phyloP scores from a whole-genome alignment of 129 eudicot genomes.

The Heracleum sosnowskyi region DNA sequence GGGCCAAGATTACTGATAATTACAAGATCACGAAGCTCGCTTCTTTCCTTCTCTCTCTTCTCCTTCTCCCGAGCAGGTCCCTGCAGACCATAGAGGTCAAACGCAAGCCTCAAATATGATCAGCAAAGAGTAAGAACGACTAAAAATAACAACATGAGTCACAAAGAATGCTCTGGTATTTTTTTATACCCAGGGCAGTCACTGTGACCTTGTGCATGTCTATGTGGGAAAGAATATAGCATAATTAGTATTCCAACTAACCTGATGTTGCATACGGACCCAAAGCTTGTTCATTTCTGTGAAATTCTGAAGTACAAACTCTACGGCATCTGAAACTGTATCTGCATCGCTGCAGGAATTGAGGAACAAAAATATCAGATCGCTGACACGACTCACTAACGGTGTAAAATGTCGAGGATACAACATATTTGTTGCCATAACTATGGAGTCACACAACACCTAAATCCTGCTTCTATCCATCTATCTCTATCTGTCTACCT shows the following conservation, averaged over 20 bases:
- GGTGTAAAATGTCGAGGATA: not conserved
- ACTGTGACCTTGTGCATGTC: slow-evolving; percentile 16
- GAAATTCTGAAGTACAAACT: slow-evolving; percentile 92
- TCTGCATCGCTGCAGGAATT: slow-evolving; percentile 66
- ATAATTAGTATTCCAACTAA: slow-evolving; percentile 30
- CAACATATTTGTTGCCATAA: not conserved
- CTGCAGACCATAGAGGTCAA: slow-evolving; percentile 57
- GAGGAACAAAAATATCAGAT: not conserved
- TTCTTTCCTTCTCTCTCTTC: slow-evolving; percentile 90
- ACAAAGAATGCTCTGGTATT: slow-evolving; percentile 30
- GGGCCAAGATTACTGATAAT: slow-evolving; percentile 21
- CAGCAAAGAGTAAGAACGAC: slow-evolving; percentile 37
- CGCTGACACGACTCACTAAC: not conserved
- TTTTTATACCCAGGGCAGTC: slow-evolving; percentile 26
- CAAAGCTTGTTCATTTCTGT: slow-evolving; percentile 97
- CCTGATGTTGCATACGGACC: slow-evolving; percentile 99
- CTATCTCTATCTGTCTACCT: not conserved
- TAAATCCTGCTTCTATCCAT: not conserved
- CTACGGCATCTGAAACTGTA: slow-evolving; percentile 89
- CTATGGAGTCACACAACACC: not conserved
- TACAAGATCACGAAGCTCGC: slow-evolving; percentile 99
- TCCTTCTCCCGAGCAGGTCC: slow-evolving; percentile 95
- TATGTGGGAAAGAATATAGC: slow-evolving; percentile 20
- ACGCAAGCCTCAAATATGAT: slow-evolving; percentile 41
- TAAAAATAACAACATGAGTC: slow-evolving; percentile 33